Conservation (phyloP, 2,329 filamentous ascomycete genomes). For the Fusarium oxysporum region DNA sequence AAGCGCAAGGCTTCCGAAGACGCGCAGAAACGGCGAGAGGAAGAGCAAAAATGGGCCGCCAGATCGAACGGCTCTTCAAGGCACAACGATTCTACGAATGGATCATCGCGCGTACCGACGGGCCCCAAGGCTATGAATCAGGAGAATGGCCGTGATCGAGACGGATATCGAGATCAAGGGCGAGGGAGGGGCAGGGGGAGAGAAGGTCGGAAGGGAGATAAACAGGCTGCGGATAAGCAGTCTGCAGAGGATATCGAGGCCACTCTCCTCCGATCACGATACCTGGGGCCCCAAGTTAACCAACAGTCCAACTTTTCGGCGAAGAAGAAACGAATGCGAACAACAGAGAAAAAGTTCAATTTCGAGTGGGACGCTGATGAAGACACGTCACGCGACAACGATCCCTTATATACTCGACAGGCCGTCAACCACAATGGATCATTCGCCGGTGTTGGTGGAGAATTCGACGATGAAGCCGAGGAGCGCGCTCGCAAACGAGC, state of each 20-base stretch:
- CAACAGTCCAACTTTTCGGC: slow-evolving; percentile 87
- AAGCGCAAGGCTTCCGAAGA: slow-evolving; percentile 63
- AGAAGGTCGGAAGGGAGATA: slow-evolving; percentile 52
- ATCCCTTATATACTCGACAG: slow-evolving; percentile 74
- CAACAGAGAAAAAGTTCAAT: slow-evolving; percentile 97
- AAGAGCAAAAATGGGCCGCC: slow-evolving; percentile 58
- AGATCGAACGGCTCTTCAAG: slow-evolving; percentile 46
- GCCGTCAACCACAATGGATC: slow-evolving; percentile 49
- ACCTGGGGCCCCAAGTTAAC: slow-evolving; percentile 92
- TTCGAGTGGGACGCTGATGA: slow-evolving; percentile 98
- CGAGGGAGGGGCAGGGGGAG: slow-evolving; percentile 51
- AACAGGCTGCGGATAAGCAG: slow-evolving; percentile 51
- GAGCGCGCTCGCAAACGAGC: slow-evolving; percentile 69
- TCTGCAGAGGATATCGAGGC: slow-evolving; percentile 75
- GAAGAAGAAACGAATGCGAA: slow-evolving; percentile 93
- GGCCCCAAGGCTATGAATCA: slow-evolving; percentile 74
- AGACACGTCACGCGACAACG: slow-evolving; percentile 78
- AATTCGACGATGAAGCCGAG: slow-evolving; percentile 67
- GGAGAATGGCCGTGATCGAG: slow-evolving; percentile 53
- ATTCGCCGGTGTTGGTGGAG: slow-evolving; percentile 62
- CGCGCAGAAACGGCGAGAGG: slow-evolving; percentile 78
- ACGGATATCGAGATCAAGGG: slow-evolving; percentile 20
- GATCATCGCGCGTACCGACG: slow-evolving; percentile 66
- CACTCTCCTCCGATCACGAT: slow-evolving; percentile 79
- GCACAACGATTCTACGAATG: slow-evolving; percentile 41